Evolutionary conservation across 1,284 basidiomycete species (phyloP), one percentile per base, ranked within the genome.

Genomic region (Ganoderma lucidum): DNA sequence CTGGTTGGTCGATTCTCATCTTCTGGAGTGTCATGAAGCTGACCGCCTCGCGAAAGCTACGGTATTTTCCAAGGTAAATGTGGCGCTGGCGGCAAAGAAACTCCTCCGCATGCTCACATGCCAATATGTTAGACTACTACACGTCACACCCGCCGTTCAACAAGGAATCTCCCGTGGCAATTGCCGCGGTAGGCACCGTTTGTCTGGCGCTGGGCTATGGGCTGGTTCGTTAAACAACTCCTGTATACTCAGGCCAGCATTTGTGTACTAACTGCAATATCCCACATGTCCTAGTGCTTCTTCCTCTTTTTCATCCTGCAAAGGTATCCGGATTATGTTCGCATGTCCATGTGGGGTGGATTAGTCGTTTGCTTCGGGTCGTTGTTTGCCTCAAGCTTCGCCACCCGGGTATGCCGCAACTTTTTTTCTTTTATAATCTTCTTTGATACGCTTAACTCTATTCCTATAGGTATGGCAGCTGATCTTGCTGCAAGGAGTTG

Each of bases 351-450:
- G 70, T 74, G 75, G 73, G 28, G 14, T 17, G 74, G 74, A 10
- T 67, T 78, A 2, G 55, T 44, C 28, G 61, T 76, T 9, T 69
- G 73, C 63, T 71, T 70, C 28, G 32, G 45, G 6, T 73, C 70
- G 2, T 62, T 76, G 23, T 67, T 76, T 12, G 42, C 73, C 23
- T 77, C 77, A 1, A 78, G 78, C 63, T 78, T 77, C 60, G 75
- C 71, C 9, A 76, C 67, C 14, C 42, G 73, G 56, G 75, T 77
- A n/a, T 1, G 71, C 62, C 2, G 5, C 9, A 12, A 23, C 23
- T 23, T 23, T 17, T 41, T 37, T 42, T 19, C n/a, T 45, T 19
- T n/a, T 23, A 23, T 23, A 35, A 14, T 23, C 5, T n/a, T 8
- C 30, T 39, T 9, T 2, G 6, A 17, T 14, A 23, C 5, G 53